Conservation (phyloP, 495 filamentous ascomycete genomes). For the Lophiostoma macrostomum region DNA sequence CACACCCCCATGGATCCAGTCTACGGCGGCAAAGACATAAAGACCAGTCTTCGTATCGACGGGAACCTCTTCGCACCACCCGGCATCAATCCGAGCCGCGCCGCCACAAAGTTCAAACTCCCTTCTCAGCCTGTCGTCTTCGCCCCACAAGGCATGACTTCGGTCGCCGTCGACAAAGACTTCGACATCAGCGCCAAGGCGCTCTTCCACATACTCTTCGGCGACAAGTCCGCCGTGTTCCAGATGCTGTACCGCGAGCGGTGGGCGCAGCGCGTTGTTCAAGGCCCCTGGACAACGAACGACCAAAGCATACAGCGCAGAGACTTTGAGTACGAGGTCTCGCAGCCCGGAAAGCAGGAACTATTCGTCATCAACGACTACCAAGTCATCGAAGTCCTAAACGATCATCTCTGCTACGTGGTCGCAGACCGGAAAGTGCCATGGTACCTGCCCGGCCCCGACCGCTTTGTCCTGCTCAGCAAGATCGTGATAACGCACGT, state of each 20-base stretch:
- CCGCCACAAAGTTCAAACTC: constrained; percentile 74
- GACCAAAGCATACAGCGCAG: constrained; percentile 68
- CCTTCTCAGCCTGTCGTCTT: constrained; percentile 79
- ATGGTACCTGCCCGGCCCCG: constrained; percentile 82
- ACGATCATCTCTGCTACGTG: constrained; percentile 94
- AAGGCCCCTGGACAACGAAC: constrained; percentile 75
- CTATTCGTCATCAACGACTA: constrained; percentile 64
- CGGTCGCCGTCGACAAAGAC: constrained; percentile 64
- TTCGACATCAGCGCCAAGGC: constrained; percentile 90
- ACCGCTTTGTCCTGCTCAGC: constrained; percentile 76
- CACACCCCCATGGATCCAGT: constrained; percentile 58
- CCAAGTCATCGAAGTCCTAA: constrained; percentile 86
- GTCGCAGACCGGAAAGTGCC: constrained; percentile 83
- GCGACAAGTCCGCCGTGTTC: constrained; percentile 91
- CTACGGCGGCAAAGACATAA: constrained; percentile 53
- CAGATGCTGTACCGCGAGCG: constrained; percentile 86
- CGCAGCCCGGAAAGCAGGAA: constrained; percentile 12
- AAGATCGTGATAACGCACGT: constrained; percentile 94
- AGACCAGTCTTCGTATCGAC: constrained; percentile 60
- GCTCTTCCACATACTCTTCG: constrained; percentile 92
- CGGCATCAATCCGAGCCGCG: constrained; percentile 46
- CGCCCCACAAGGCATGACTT: constrained; percentile 75
- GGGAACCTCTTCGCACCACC: constrained; percentile 47
- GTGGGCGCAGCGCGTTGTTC: constrained; percentile 65
- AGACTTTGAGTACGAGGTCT: constrained; percentile 65